phyloP scores from a whole-genome alignment of 2,329 filamentous ascomycete species.

The Aureobasidium melanogenum region DNA sequence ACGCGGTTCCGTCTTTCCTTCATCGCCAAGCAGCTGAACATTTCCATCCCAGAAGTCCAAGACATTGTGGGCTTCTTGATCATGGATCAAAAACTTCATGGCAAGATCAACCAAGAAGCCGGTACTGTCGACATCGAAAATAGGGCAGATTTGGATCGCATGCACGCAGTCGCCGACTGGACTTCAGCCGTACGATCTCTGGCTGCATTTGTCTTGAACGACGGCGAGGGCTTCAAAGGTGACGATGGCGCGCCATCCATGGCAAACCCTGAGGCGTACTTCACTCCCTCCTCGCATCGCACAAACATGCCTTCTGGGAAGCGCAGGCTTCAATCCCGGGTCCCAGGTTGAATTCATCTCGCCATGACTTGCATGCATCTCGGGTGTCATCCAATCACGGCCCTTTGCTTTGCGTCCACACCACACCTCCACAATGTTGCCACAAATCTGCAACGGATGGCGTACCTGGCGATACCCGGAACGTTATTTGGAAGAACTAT shows the following conservation, averaged over 20 bases:
- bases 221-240: slow-evolving; percentile 61
- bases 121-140: slow-evolving; percentile 76
- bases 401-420: slow-evolving; percentile 4
- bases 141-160: slow-evolving; percentile 62
- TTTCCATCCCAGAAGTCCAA: slow-evolving; percentile 76
- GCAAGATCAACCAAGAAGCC: slow-evolving; percentile 80
- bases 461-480: slow-evolving; percentile 11
- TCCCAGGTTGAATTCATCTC: slow-evolving; percentile 18
- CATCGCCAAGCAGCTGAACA: slow-evolving; percentile 81
- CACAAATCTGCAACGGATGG: slow-evolving; percentile 11
- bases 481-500: slow-evolving; percentile 9
- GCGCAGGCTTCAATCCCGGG: slow-evolving; percentile 21
- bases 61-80: slow-evolving; percentile 96
- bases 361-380: slow-evolving; percentile 11
- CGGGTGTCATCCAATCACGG: slow-evolving; percentile 10
- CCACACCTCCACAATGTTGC: neutral
- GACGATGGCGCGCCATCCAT: slow-evolving; percentile 28
- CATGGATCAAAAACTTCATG: slow-evolving; percentile 76
- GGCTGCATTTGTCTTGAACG: slow-evolving; percentile 64
- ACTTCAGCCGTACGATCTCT: slow-evolving; percentile 59
- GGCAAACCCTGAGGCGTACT: slow-evolving; percentile 9
- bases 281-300: slow-evolving; percentile 10
- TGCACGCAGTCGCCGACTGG: slow-evolving; percentile 65
- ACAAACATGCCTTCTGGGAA: slow-evolving; percentile 20
- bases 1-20: slow-evolving; percentile 82